Conservation (phyloP, 768 basidiomycete species). For the Amanita fuliginea region DNA sequence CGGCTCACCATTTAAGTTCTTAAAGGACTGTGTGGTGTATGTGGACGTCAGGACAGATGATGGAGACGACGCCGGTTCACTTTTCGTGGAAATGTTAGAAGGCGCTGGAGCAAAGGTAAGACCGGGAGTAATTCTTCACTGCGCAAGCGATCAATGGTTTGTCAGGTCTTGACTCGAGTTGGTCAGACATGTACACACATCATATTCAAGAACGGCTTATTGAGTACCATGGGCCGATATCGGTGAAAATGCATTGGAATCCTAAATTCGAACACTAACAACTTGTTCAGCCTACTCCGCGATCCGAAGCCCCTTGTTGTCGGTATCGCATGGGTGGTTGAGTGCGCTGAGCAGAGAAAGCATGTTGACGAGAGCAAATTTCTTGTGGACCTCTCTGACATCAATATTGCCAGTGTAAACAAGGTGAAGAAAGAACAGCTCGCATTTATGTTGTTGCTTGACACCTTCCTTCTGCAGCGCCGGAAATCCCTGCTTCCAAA, state of each 20-base stretch:
- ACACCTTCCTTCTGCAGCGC: slow-evolving; percentile 30
- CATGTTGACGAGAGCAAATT: slow-evolving; percentile 57
- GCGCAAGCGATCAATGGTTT: not conserved
- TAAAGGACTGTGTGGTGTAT: slow-evolving; percentile 70
- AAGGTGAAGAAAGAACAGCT: slow-evolving; percentile 35
- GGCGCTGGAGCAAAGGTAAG: slow-evolving; percentile 72
- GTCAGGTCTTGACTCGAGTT: slow-evolving; percentile 51
- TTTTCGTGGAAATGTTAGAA: slow-evolving; percentile 79
- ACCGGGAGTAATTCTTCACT: slow-evolving; percentile 4
- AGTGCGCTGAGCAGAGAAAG: slow-evolving; percentile 62
- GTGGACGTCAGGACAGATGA: slow-evolving; percentile 84
- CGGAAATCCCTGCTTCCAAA: slow-evolving; percentile 69
- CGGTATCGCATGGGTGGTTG: slow-evolving; percentile 83
- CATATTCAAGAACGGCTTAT: slow-evolving; percentile 73
- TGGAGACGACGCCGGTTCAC: slow-evolving; percentile 67
- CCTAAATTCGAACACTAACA: not conserved
- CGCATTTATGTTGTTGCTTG: not conserved
- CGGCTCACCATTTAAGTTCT: slow-evolving; percentile 29
- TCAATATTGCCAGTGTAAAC: slow-evolving; percentile 46
- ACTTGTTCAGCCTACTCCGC: slow-evolving; percentile 35
- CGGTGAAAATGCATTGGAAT: slow-evolving; percentile 29
- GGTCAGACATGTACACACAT: slow-evolving; percentile 75
- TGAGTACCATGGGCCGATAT: slow-evolving; percentile 65
- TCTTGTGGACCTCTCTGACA: slow-evolving; percentile 49
- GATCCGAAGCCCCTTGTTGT: slow-evolving; percentile 68